phyloP scores from a whole-genome alignment of 1,284 basidiomycete species.

The Cerrena zonata region DNA sequence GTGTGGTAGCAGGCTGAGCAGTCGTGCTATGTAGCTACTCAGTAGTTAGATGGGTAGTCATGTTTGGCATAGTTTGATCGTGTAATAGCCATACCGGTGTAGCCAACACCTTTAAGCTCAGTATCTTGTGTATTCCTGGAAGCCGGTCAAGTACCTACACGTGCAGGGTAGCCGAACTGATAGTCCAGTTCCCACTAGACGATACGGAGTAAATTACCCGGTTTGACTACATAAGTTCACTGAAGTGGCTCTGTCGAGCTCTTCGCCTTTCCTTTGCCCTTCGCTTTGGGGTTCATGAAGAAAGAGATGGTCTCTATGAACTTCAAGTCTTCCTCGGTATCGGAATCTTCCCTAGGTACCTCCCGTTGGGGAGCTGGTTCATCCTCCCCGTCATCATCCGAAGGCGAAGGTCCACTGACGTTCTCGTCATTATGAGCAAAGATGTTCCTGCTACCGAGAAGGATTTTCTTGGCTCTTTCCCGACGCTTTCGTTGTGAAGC shows the following conservation, averaged over 20 bases:
- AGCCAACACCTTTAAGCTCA: constrained; percentile 74
- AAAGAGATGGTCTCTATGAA: constrained; percentile 45
- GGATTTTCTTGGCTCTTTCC: constrained; percentile 51
- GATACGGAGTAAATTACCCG: too few relatives aligned
- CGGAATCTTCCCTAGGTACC: constrained; percentile 16
- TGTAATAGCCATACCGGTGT: too few relatives aligned
- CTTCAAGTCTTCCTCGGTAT: constrained; percentile 32
- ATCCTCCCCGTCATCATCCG: constrained; percentile 18
- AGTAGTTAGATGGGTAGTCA: too few relatives aligned
- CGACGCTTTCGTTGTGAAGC: constrained; percentile 29
- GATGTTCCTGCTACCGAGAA: constrained; percentile 43
- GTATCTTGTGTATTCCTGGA: constrained; percentile 44
- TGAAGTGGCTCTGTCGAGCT: background rate
- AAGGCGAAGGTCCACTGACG: constrained; percentile 18
- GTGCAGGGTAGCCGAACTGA: too few relatives aligned
- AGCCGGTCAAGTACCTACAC: constrained; percentile 26
- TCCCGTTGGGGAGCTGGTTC: constrained; percentile 11
- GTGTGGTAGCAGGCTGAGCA: too few relatives aligned
- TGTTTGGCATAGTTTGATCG: too few relatives aligned
- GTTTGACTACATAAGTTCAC: background rate
- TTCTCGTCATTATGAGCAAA: constrained; percentile 14
- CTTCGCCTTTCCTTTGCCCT: constrained; percentile 30
- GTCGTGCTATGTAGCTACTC: too few relatives aligned
- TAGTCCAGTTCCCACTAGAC: too few relatives aligned
- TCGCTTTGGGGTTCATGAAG: constrained; percentile 36